phyloP scores from a whole-genome alignment of 257 asterid genomes.

The Ehretia macrophylla region DNA sequence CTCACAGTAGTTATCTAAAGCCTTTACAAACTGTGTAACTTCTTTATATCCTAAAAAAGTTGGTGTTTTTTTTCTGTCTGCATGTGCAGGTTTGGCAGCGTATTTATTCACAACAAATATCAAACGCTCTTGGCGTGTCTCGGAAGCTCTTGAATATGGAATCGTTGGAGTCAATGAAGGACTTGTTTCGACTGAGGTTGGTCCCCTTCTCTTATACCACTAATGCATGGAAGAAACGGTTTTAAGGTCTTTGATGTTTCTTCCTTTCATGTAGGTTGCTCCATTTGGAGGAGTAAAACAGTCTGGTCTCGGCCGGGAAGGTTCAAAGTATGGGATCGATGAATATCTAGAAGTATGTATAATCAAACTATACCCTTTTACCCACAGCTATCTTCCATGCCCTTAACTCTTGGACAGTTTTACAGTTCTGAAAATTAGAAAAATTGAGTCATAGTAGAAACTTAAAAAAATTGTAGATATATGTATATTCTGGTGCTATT shows the following conservation, averaged over 20 bases:
- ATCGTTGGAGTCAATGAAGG: conserved; percentile 98
- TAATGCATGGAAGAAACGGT: not conserved
- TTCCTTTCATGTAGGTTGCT: conserved; percentile 55
- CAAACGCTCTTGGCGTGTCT: conserved; percentile 86
- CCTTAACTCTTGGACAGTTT: not conserved
- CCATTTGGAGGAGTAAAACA: conserved; percentile 96
- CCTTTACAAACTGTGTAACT: not conserved
- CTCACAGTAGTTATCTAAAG: not conserved
- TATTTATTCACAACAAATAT: conserved; percentile 70
- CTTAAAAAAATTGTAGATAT: too few species aligned
- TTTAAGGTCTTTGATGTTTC: conserved; percentile 6
- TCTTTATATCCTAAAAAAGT: not conserved
- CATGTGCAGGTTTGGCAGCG: conserved; percentile 78
- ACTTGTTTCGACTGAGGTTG: conserved; percentile 86
- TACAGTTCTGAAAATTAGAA: not conserved
- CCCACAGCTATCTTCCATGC: not conserved
- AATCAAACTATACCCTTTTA: not conserved
- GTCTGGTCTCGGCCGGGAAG: conserved; percentile 98
- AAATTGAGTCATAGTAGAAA: too few species aligned
- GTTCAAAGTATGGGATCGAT: conserved; percentile 94
- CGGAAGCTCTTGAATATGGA: conserved; percentile 98
- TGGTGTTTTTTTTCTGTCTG: conserved; percentile 3
- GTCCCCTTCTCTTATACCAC: conserved; percentile 4
- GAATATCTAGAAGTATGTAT: conserved; percentile 76
- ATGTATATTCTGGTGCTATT: too few species aligned